A percentile compares a stretch with the other conserved stretches of the same genome.
Conservation (phyloP, 805 yeast species). For the Cyberlindnera mississippiensis region DNA sequence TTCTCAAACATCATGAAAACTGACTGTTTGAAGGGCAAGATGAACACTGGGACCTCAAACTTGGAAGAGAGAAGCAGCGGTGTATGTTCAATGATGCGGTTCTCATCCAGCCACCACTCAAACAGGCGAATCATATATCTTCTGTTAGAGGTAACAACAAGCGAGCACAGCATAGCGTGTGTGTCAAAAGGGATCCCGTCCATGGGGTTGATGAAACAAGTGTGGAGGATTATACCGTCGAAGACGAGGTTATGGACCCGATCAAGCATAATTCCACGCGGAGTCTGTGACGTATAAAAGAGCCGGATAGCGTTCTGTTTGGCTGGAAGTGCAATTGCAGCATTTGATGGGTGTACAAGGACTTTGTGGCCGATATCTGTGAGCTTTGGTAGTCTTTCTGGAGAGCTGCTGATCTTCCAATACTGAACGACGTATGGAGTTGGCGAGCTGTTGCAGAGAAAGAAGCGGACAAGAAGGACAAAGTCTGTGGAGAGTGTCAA, state of each 20-base stretch:
- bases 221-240: slow-evolving; percentile 38
- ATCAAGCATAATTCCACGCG: slow-evolving; percentile 36
- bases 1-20: slow-evolving; percentile 38
- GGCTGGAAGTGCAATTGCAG: slow-evolving; percentile 37
- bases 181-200: slow-evolving; percentile 18
- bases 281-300: slow-evolving; percentile 34
- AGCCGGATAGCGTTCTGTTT: slow-evolving; percentile 36
- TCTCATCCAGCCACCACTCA: slow-evolving; percentile 39
- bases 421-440: slow-evolving; percentile 46
- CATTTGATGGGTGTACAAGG: slow-evolving; percentile 36
- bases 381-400: slow-evolving; percentile 19
- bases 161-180: slow-evolving; percentile 33
- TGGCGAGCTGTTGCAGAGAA: slow-evolving; percentile 14
- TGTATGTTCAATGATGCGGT: slow-evolving; percentile 31
- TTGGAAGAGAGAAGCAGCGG: slow-evolving; percentile 38
- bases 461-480: slow-evolving; percentile 37
- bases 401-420: slow-evolving; percentile 35
- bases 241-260: slow-evolving; percentile 37
- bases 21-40: slow-evolving; percentile 36
- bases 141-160: slow-evolving; percentile 35
- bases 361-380: slow-evolving; percentile 27
- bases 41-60: slow-evolving; percentile 40
- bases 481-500: slow-evolving; percentile 37
- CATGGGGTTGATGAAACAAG: slow-evolving; percentile 41
- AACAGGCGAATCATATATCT: slow-evolving; percentile 36